phyloP scores from a whole-genome alignment of 495 filamentous ascomycete species.

The Neurospora tetrasperma region DNA sequence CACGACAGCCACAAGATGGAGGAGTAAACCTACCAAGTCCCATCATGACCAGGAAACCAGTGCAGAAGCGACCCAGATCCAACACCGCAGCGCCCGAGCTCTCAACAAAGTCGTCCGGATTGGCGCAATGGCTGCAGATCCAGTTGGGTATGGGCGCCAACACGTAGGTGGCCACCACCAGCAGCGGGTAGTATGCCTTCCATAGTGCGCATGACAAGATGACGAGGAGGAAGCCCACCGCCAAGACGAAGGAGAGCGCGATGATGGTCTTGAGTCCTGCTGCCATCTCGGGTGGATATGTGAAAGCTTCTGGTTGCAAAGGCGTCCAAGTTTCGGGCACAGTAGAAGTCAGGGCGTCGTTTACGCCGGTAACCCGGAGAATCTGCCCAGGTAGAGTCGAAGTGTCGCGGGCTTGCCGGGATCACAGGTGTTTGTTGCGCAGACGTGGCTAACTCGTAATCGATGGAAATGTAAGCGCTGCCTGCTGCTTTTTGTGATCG shows the following conservation, averaged over 20 bases:
- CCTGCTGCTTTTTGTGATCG: not conserved
- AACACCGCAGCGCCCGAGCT: constrained; percentile 66
- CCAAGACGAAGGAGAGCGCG: constrained; percentile 95
- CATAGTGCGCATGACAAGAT: constrained; percentile 95
- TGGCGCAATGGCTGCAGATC: constrained; percentile 78
- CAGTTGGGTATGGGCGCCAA: constrained; percentile 92
- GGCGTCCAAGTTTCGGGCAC: not conserved
- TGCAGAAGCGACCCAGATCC: constrained; percentile 89
- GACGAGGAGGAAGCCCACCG: constrained; percentile 97
- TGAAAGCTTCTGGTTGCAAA: not conserved
- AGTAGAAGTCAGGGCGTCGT: not conserved
- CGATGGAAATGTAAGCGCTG: not conserved
- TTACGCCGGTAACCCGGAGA: constrained; percentile 4
- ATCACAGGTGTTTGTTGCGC: not conserved
- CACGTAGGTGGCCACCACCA: constrained; percentile 92
- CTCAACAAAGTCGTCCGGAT: constrained; percentile 96
- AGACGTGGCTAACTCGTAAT: not conserved
- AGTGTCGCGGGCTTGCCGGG: not conserved
- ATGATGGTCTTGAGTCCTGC: constrained; percentile 98
- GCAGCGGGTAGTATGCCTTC: constrained; percentile 81
- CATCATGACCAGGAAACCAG: constrained; percentile 96
- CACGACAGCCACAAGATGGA: not conserved
- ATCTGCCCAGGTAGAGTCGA: not conserved
- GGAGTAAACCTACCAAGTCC: constrained; percentile 67
- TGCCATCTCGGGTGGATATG: constrained; percentile 43